A percentile compares a stretch with the other conserved stretches of the same genome.
phyloP scores from a whole-genome alignment of 805 yeast genomes.

The Candida corydali region DNA sequence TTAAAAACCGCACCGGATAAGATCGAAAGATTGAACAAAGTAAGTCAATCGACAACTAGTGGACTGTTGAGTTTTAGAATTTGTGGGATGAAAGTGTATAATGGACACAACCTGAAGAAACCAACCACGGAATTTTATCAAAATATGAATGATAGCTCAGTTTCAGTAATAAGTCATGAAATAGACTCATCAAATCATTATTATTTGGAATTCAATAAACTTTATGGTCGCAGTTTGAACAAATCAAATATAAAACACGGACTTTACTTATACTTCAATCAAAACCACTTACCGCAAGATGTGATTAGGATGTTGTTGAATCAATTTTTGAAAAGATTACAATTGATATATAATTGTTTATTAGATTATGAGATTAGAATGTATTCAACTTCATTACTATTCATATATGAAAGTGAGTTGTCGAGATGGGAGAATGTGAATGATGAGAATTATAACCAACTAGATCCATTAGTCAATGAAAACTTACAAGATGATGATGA shows the following conservation, averaged over 20 bases:
- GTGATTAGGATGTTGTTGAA: slow-evolving; percentile 29
- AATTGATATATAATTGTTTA: slow-evolving; percentile 61
- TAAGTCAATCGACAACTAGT: slow-evolving; percentile 71
- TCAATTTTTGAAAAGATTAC: slow-evolving; percentile 56
- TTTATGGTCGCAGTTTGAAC: slow-evolving; percentile 63
- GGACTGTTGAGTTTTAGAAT: slow-evolving; percentile 73
- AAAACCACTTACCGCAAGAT: slow-evolving; percentile 19
- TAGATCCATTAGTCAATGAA: slow-evolving; percentile 24
- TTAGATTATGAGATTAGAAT: slow-evolving; percentile 59
- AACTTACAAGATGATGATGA: slow-evolving; percentile 2
- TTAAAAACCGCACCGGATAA: slow-evolving; percentile 53
- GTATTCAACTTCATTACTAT: slow-evolving; percentile 67
- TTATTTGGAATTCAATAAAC: slow-evolving; percentile 56
- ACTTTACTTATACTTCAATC: slow-evolving; percentile 42
- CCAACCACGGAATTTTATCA: slow-evolving; percentile 13
- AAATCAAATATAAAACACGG: slow-evolving; percentile 40
- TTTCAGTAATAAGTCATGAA: slow-evolving; percentile 11
- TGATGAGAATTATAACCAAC: slow-evolving; percentile 35
- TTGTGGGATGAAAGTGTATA: slow-evolving; percentile 77
- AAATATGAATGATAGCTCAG: slow-evolving; percentile 14
- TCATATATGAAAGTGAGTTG: slow-evolving; percentile 68
- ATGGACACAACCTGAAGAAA: slow-evolving; percentile 10
- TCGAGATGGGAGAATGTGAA: slow-evolving; percentile 44
- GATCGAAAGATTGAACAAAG: slow-evolving; percentile 53
- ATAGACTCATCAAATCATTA: slow-evolving; percentile 28